Base-by-base conservation (phyloP, 345 rosid genomes). In the Moricandia arvensis region DNA sequence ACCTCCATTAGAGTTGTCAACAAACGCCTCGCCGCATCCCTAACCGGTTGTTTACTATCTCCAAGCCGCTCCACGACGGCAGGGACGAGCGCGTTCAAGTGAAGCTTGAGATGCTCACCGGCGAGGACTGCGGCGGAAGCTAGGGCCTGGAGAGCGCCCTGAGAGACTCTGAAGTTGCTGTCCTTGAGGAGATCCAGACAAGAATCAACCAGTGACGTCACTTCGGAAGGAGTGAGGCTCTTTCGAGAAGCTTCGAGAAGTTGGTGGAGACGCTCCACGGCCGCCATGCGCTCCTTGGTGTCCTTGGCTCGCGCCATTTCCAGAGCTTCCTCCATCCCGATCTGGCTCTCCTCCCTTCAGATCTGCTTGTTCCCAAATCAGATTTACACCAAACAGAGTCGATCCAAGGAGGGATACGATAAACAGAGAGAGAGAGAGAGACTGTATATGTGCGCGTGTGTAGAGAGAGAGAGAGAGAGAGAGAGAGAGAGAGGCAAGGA, bases 1-100 rank as follows among this genome's bases (percentile, higher is more conserved):
- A 92, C 99, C 99, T 95, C 98, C 99, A 95, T 95, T n/a, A 95
- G 93, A 70, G 99, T 95, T 16, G 93, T 91, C 81, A 95, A 73
- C 54, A 95, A 81, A 29, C 99, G 89, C 75, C 98, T 85, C 5
- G 99, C 98, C 12, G 99, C 98, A 70, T 95, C 98, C 26, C 99
- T 79, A 30, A 95, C 99, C 0, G 99, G 99, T 75, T 95, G 99
- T 69, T 92, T 95, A 18, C 84, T 86, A 58, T 95, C 98, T 5
- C 98, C 99, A 21, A 92, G 79, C 1, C 99, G 85, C 80, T 95
- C 99, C 0, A 95, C 99, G 7, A 85, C 98, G 31, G 98, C 96
- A 3, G 99, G 98, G 10, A 92, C 91, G 11, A 95, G 91, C 6
- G 96, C 96, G 60, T 93, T 95, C 80, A 95, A 87, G 80, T 95